Percentiles rank a stretch among this genome's conserved stretches.
Conservation (phyloP, 441 rosid genomes). For the Euphorbia schlechtendalii region DNA sequence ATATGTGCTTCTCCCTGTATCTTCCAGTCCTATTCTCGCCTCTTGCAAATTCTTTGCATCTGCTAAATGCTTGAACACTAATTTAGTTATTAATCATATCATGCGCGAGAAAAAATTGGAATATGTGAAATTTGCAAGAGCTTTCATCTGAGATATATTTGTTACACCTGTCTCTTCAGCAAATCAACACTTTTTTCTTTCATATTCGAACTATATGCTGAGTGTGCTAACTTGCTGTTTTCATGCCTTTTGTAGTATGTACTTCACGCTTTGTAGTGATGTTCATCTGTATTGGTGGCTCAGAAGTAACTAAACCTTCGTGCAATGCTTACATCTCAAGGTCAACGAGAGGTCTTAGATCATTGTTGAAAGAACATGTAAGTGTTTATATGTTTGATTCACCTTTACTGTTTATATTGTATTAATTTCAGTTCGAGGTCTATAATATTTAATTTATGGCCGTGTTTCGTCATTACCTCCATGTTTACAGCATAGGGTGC, state of each 20-base stretch:
- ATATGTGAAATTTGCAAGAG: no score
- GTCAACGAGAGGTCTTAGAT: constrained; percentile 85
- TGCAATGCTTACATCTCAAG: constrained; percentile 80
- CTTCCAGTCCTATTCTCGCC: background rate
- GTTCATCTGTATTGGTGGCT: constrained; percentile 52
- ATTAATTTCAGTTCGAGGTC: no score
- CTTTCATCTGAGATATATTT: background rate
- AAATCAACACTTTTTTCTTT: background rate
- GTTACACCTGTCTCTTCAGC: background rate
- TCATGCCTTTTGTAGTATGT: constrained; percentile 46
- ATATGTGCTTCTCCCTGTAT: background rate
- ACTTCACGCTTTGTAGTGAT: constrained; percentile 86
- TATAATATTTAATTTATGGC: no score
- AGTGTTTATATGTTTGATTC: constrained; percentile 20
- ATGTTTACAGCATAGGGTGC: background rate
- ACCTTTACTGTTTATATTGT: no score
- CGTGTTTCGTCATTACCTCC: no score
- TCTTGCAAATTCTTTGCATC: background rate
- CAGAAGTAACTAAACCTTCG: constrained; percentile 35
- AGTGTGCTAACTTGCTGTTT: constrained; percentile 20
- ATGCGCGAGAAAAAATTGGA: background rate
- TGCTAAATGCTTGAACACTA: background rate
- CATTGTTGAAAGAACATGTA: constrained; percentile 78
- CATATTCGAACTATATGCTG: constrained; percentile 4
- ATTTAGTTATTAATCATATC: background rate